Conservation (phyloP, 2,329 filamentous ascomycete genomes). For the Shiraia bambusicola region DNA sequence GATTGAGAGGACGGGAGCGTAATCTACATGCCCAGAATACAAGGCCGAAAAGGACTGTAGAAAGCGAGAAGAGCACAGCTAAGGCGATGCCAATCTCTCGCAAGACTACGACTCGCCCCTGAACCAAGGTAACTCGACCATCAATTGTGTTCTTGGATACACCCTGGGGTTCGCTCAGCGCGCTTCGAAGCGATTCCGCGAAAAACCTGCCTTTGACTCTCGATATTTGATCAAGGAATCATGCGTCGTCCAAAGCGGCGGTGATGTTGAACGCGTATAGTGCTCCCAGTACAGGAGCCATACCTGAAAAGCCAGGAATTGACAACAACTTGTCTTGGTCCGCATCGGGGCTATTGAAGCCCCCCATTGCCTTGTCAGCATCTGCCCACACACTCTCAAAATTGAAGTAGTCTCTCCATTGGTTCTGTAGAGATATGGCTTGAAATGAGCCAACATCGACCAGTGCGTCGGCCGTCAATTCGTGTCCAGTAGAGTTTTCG, state of each 20-base stretch:
- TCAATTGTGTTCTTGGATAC: neutral
- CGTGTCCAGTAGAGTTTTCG: no score
- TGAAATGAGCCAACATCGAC: no score
- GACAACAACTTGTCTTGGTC: no score
- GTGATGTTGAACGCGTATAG: constrained; percentile 11
- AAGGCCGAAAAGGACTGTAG: constrained; percentile 8
- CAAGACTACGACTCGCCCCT: constrained; percentile 18
- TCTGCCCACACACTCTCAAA: no score
- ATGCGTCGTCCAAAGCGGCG: constrained; percentile 8
- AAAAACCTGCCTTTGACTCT: constrained; percentile 22
- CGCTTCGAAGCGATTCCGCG: constrained; percentile 13
- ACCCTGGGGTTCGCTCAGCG: constrained; percentile 5
- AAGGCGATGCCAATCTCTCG: constrained; percentile 16
- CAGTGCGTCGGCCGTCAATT: no score
- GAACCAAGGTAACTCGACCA: constrained; percentile 6
- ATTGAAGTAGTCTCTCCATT: no score
- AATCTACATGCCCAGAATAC: constrained; percentile 15
- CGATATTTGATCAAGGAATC: constrained; percentile 5
- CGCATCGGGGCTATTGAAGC: no score
- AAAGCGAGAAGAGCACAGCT: constrained; percentile 15
- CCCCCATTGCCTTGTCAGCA: no score
- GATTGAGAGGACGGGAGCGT: constrained; percentile 13
- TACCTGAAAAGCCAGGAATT: constrained; percentile 7
- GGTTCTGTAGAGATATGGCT: no score
- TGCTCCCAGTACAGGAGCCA: constrained; percentile 13